These are phyloP conservation scores for Symbiodinium natans DNA, from an alignment of 73 alveolate genomes.

Conservation along the genomic window DNA sequence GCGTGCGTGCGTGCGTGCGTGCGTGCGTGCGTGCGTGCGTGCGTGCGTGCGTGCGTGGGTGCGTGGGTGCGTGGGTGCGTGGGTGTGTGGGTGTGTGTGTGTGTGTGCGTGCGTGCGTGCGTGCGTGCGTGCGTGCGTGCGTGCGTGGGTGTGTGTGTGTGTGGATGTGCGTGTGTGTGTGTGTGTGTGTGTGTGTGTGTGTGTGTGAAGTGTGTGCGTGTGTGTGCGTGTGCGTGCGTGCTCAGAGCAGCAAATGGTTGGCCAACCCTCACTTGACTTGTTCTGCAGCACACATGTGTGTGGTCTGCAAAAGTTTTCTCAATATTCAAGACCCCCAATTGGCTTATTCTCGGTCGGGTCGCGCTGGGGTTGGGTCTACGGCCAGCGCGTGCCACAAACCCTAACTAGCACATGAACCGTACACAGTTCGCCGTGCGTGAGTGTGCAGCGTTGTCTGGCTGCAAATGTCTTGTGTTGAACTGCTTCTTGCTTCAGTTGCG, in stretches of 20 bases:
- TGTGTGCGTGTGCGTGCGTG: not conserved
- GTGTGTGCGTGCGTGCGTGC: not conserved
- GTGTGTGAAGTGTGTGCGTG: not conserved
- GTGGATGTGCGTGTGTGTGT: not conserved
- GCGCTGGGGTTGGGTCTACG: not conserved
- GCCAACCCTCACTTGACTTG: no score
- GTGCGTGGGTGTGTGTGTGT: not conserved
- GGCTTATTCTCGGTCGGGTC: not conserved
- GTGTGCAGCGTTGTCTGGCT: not conserved
- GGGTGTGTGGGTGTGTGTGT: conserved; percentile 23
- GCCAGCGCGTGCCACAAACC: conserved; percentile 3
- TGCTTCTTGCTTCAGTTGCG: not conserved
- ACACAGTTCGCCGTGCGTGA: not conserved
- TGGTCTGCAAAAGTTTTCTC: no score
- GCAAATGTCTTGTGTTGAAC: not conserved
- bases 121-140: conserved; percentile 3
- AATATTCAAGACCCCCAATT: no score
- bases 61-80: conserved; percentile 31
- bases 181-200: not conserved
- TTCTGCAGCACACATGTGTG: no score
- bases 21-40: conserved; percentile 20
- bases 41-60: conserved; percentile 51
- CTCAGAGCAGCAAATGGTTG: no score
- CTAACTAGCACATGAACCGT: not conserved
- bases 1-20: not conserved